Evolutionary conservation across 164 flowering plant species (phyloP).

Genomic region (Kingdonia uniflora): DNA sequence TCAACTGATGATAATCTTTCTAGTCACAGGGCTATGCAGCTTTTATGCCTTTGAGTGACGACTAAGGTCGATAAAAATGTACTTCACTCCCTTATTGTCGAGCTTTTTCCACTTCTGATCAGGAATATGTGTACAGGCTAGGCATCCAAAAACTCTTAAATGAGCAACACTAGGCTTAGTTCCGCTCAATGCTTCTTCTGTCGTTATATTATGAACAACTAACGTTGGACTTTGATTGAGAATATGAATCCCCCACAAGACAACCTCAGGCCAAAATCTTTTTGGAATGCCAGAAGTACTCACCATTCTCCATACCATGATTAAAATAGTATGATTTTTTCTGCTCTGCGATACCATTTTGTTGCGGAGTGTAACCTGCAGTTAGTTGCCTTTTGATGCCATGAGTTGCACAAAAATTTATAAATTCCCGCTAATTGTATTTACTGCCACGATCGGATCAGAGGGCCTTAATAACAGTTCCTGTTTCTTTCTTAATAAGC

Average conservation of each 20-base stretch:
- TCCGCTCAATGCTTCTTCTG: not conserved
- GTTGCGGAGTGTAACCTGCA: not conserved
- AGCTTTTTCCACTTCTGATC: conserved; percentile 2
- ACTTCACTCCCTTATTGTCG: not conserved
- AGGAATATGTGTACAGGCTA: not conserved
- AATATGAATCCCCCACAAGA: not conserved
- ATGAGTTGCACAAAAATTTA: not conserved
- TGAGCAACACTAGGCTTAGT: not conserved
- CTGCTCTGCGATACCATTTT: conserved; percentile 2
- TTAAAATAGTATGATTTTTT: not conserved
- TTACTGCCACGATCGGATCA: conserved; percentile 1
- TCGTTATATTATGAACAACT: not conserved
- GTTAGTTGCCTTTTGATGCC: not conserved
- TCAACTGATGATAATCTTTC: too few relatives aligned
- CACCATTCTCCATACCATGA: not conserved
- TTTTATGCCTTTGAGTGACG: not conserved
- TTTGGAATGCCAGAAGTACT: not conserved
- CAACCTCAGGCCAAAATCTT: not conserved
- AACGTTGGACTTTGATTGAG: not conserved
- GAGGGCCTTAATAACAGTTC: not conserved
- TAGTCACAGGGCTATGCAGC: too few relatives aligned
- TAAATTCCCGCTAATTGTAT: not conserved
- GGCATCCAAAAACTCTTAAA: too few relatives aligned
- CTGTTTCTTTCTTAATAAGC: conserved; percentile 4
- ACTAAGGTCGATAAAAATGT: not conserved